Conservation (phyloP, 352 stramenopile genomes). For the Globisporangium mamillatum region DNA sequence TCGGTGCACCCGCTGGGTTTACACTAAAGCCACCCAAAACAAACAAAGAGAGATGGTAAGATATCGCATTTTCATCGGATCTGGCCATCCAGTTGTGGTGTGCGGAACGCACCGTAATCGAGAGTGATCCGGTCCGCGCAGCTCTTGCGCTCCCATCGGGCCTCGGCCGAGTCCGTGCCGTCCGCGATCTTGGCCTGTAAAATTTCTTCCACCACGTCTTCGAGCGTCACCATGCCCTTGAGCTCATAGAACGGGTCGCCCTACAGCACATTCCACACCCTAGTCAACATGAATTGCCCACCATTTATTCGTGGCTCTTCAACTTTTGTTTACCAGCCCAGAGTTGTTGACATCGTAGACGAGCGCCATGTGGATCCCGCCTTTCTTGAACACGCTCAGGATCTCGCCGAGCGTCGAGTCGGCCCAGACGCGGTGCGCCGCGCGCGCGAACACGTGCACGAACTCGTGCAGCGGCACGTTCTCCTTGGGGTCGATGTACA, state of each 20-base stretch:
- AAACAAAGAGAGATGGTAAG: neutral
- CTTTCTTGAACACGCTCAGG: conserved; percentile 75
- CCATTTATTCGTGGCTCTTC: conserved; percentile 25
- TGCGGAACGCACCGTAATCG: conserved; percentile 46
- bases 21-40: neutral
- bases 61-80: neutral
- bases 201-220: conserved; percentile 99
- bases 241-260: conserved; percentile 96
- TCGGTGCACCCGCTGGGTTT: neutral
- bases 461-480: conserved; percentile 84
- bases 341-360: conserved; percentile 82
- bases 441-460: conserved; percentile 83
- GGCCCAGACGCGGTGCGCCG: conserved; percentile 67
- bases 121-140: conserved; percentile 56
- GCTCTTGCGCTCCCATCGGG: conserved; percentile 39
- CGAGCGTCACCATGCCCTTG: conserved; percentile 96
- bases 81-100: neutral
- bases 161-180: conserved; percentile 86
- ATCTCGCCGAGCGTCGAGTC: conserved; percentile 67
- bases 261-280: conserved; percentile 18
- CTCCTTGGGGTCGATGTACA: conserved; percentile 71
- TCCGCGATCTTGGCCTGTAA: conserved; percentile 95
- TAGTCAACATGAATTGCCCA: neutral
- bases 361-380: conserved; percentile 64
- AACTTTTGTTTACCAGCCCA: conserved; percentile 46